Percentiles rank a stretch among this genome's conserved stretches.
phyloP scores from a whole-genome alignment of 306 rosid species.

The Nissolia schottii region DNA sequence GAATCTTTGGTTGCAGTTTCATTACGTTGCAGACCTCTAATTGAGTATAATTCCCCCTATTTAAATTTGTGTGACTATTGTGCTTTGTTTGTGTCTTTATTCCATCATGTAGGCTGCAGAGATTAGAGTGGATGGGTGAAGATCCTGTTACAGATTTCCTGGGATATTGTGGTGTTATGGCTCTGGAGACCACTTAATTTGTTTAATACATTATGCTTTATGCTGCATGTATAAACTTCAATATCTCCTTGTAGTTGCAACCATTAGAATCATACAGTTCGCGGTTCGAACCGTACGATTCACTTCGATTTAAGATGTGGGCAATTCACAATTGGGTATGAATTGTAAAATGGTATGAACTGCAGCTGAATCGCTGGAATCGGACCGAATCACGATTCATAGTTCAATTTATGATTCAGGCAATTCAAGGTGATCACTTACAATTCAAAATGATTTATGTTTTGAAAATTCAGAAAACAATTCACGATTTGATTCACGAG shows the following conservation, averaged over 20 bases:
- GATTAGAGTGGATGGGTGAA: not conserved
- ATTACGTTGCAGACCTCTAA: not conserved
- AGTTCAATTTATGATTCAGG: too few relatives aligned
- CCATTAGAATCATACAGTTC: too few relatives aligned
- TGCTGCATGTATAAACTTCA: not conserved
- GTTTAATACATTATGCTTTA: not conserved
- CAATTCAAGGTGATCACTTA: too few relatives aligned
- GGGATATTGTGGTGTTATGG: not conserved
- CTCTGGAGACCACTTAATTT: not conserved
- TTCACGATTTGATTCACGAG: too few relatives aligned
- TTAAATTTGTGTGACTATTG: not conserved
- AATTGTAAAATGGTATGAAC: too few relatives aligned
- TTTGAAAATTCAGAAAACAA: too few relatives aligned
- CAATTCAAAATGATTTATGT: too few relatives aligned
- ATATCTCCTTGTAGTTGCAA: not conserved
- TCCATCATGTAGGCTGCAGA: not conserved
- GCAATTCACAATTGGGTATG: too few relatives aligned
- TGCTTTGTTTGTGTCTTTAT: not conserved
- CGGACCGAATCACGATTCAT: too few relatives aligned
- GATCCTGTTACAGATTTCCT: slow-evolving; percentile 10
- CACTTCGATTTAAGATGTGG: too few relatives aligned
- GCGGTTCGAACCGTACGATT: too few relatives aligned
- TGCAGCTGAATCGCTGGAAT: too few relatives aligned
- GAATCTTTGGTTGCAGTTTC: not conserved
- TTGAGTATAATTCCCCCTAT: not conserved